phyloP scores from a whole-genome alignment of 2,329 filamentous ascomycete species.

The Hortaea werneckii region DNA sequence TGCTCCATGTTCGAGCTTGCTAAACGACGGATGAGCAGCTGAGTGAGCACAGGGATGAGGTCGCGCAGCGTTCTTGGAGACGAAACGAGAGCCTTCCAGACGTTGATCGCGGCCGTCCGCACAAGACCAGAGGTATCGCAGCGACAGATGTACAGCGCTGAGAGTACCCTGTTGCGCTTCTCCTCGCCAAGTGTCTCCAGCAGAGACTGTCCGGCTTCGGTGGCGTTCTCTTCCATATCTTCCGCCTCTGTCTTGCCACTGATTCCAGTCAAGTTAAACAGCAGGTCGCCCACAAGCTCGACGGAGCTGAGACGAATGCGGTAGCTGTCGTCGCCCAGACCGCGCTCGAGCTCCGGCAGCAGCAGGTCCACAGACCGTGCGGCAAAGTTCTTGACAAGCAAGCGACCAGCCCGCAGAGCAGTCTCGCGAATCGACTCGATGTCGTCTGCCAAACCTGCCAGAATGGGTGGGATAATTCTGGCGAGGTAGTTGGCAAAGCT shows the following conservation, averaged over 20 bases:
- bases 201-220: slow-evolving; percentile 84
- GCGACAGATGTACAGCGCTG: slow-evolving; percentile 93
- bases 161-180: slow-evolving; percentile 91
- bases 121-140: slow-evolving; percentile 92
- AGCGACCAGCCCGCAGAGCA: slow-evolving; percentile 81
- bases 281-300: slow-evolving; percentile 86
- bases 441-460: slow-evolving; percentile 89
- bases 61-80: slow-evolving; percentile 89
- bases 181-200: slow-evolving; percentile 91
- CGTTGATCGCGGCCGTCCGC: slow-evolving; percentile 75
- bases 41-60: slow-evolving; percentile 84
- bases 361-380: slow-evolving; percentile 88
- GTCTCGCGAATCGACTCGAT: slow-evolving; percentile 94
- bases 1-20: slow-evolving; percentile 97
- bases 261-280: slow-evolving; percentile 96
- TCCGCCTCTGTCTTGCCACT: slow-evolving; percentile 67
- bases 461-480: slow-evolving; percentile 89
- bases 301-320: slow-evolving; percentile 97
- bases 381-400: slow-evolving; percentile 97
- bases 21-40: slow-evolving; percentile 85
- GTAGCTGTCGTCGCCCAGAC: slow-evolving; percentile 93
- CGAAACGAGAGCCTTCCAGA: slow-evolving; percentile 95
- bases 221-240: slow-evolving; percentile 69
- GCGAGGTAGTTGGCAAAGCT: slow-evolving; percentile 93
- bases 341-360: slow-evolving; percentile 87